These are phyloP conservation scores for Pseudevernia furfuracea DNA, from an alignment of 495 filamentous ascomycete species.

Conservation along the genomic window DNA sequence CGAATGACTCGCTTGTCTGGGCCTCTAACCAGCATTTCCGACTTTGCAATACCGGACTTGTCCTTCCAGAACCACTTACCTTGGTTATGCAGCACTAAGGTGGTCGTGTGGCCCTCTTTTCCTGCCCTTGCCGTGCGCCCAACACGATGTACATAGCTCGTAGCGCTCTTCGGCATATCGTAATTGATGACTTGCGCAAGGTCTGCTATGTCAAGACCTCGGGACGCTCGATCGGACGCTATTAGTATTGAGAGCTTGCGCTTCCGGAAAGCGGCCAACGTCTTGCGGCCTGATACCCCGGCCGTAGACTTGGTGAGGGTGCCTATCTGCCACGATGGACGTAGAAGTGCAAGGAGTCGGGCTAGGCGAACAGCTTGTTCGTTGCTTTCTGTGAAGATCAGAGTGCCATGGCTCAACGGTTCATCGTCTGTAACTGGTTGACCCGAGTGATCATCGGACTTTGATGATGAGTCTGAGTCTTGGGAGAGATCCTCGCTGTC, in stretches of 20 bases:
- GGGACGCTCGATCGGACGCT: constrained; percentile 84
- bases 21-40: constrained; percentile 39
- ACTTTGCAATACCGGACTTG: constrained; percentile 42
- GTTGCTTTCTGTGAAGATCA: constrained; percentile 86
- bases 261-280: constrained; percentile 53
- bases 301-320: constrained; percentile 70
- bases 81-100: constrained; percentile 66
- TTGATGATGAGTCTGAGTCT: constrained; percentile 28
- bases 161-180: constrained; percentile 73
- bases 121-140: constrained; percentile 54
- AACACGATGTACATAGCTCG: constrained; percentile 85
- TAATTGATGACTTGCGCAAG: constrained; percentile 89
- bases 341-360: constrained; percentile 62
- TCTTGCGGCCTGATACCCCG: constrained; percentile 54
- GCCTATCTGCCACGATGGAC: constrained; percentile 54
- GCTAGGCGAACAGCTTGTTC: constrained; percentile 73
- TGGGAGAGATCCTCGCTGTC: constrained; percentile 26
- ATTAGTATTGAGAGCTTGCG: constrained; percentile 67
- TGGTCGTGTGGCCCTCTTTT: constrained; percentile 64
- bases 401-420: constrained; percentile 28
- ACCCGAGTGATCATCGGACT: constrained; percentile 6
- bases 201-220: constrained; percentile 78
- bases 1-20: not conserved
- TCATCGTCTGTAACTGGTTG: constrained; percentile 19
- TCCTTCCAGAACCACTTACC: constrained; percentile 81